These are phyloP conservation scores for Cutaneotrichosporon sp. DNA, from an alignment of 1,284 basidiomycete species.

Conservation along the genomic window DNA sequence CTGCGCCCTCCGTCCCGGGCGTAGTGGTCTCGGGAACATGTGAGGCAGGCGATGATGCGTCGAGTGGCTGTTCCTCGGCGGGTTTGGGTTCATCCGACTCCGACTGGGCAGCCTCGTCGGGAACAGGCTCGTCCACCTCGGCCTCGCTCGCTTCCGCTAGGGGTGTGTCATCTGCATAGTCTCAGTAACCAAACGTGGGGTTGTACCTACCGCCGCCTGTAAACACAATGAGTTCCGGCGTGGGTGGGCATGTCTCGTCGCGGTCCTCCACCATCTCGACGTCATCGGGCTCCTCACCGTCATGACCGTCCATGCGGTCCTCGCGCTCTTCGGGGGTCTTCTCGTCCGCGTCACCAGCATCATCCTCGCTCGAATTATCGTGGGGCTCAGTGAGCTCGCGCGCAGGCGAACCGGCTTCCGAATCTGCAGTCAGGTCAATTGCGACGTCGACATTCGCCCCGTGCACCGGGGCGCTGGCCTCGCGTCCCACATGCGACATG, in stretches of 20 bases:
- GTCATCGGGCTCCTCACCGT: neutral
- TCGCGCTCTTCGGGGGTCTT: neutral
- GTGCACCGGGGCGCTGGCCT: neutral
- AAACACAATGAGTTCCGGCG: neutral
- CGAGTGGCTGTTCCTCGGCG: neutral
- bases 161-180: neutral
- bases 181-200: slow-evolving; percentile 3
- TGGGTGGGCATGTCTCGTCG: neutral
- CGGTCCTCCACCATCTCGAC: neutral
- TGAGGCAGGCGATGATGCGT: neutral
- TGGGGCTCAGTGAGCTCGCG: neutral
- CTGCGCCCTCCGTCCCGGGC: neutral
- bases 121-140: neutral
- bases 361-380: neutral
- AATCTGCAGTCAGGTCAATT: neutral
- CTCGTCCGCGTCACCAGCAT: neutral
- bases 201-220: neutral
- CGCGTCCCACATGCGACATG: neutral
- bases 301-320: neutral
- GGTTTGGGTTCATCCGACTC: neutral
- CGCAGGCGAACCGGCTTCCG: neutral
- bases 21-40: neutral
- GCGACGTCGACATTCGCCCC: neutral
- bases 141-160: neutral
- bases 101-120: neutral